These are phyloP conservation scores for Oryza meridionalis DNA, from an alignment of 176 grass and related monocot species.

Conservation along the genomic window DNA sequence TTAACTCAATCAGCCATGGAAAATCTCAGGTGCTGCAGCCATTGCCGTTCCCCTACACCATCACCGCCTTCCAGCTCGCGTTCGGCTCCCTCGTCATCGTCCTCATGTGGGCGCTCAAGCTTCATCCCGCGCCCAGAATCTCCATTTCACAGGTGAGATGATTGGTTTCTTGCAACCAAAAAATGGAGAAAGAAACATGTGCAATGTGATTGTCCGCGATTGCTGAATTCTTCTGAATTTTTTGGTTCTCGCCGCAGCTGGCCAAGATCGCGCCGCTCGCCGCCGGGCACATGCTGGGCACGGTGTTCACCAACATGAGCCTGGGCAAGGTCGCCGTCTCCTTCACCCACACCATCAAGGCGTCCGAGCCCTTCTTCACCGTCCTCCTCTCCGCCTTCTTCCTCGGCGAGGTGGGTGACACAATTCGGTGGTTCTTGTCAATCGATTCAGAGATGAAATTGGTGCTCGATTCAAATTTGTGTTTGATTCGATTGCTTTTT, in stretches of 20 bases:
- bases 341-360: slow-evolving; percentile 96
- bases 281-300: slow-evolving; percentile 78
- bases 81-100: slow-evolving; percentile 73
- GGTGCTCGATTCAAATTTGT: neutral
- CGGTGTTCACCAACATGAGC: slow-evolving; percentile 94
- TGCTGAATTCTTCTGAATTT: neutral
- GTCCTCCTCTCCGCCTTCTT: slow-evolving; percentile 87
- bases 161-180: neutral
- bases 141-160: slow-evolving; percentile 59
- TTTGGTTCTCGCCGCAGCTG: slow-evolving; percentile 38
- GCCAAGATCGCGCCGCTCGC: slow-evolving; percentile 71
- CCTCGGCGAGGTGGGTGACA: slow-evolving; percentile 61
- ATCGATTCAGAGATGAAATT: neutral
- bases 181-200: neutral
- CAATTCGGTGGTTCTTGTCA: neutral
- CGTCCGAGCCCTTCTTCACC: slow-evolving; percentile 91
- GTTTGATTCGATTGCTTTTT: too few species aligned
- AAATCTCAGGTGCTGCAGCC: slow-evolving; percentile 65
- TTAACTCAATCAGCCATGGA: neutral
- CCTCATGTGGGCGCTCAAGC: slow-evolving; percentile 68
- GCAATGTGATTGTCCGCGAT: too few species aligned
- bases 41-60: slow-evolving; percentile 74
- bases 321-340: slow-evolving; percentile 88
- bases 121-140: slow-evolving; percentile 63
- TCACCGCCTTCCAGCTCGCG: slow-evolving; percentile 78